A percentile compares a stretch with the other conserved stretches of the same genome.
phyloP scores from a whole-genome alignment of 768 basidiomycete species.

The Rhodotorula paludigena region DNA sequence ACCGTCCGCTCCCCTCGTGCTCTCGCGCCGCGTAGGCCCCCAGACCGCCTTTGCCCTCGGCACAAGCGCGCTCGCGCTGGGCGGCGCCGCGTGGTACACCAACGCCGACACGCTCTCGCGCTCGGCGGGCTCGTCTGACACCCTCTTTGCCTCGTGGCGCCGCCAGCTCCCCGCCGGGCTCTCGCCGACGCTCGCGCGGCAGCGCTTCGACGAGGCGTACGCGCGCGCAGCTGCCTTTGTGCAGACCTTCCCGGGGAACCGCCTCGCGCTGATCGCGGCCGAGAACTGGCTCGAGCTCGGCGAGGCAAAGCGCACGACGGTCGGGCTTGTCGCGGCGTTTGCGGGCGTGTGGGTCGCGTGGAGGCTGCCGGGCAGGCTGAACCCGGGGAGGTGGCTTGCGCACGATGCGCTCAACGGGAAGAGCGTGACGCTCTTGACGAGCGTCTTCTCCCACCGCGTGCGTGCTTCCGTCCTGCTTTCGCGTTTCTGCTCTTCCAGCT shows the following conservation, averaged over 20 bases:
- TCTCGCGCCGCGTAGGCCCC: neutral
- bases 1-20: no score
- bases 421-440: slow-evolving; percentile 26
- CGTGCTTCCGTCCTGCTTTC: neutral
- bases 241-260: neutral
- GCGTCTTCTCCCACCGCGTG: slow-evolving; percentile 35
- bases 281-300: slow-evolving; percentile 33
- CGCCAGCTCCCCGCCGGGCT: neutral
- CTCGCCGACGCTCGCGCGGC: slow-evolving; percentile 4
- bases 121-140: neutral
- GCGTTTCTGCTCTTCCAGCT: fast-evolving
- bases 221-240: neutral
- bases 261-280: slow-evolving; percentile 26
- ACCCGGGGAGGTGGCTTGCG: slow-evolving; percentile 12
- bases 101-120: slow-evolving; percentile 18
- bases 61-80: neutral
- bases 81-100: slow-evolving; percentile 18
- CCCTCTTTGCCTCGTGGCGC: neutral
- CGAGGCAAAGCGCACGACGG: slow-evolving; percentile 30
- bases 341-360: slow-evolving; percentile 23
- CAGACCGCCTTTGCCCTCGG: slow-evolving; percentile 20
- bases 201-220: slow-evolving; percentile 14
- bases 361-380: slow-evolving; percentile 5
- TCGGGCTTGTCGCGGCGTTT: slow-evolving; percentile 19
- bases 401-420: slow-evolving; percentile 23